These are phyloP conservation scores for Solanum commersonii DNA, from an alignment of 257 asterid species.

Conservation along the genomic window DNA sequence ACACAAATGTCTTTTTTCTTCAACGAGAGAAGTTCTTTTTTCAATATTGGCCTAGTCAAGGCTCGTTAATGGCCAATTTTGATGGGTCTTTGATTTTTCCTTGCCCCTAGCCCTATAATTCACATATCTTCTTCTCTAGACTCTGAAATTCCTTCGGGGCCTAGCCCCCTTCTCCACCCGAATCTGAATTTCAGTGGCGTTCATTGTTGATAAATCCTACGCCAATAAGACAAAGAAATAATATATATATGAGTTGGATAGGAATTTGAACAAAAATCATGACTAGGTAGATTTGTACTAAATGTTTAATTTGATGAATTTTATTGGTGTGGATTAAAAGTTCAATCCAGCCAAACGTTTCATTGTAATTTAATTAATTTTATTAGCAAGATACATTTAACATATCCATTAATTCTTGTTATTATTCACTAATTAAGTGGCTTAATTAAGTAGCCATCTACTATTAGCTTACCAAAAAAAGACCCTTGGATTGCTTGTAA, in stretches of 20 bases:
- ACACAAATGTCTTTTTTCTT: neutral
- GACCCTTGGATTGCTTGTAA: neutral
- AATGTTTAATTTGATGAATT: neutral
- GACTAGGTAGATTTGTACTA: neutral
- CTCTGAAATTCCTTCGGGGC: neutral
- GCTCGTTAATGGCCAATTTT: too few species aligned
- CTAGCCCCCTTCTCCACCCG: neutral
- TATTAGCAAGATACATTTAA: neutral
- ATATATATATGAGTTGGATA: too few species aligned
- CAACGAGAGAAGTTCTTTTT: neutral
- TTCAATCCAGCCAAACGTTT: neutral
- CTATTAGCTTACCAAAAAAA: neutral
- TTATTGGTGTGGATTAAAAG: neutral
- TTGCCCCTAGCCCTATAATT: neutral
- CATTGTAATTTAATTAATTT: neutral
- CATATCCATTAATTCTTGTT: neutral
- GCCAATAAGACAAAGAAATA: neutral
- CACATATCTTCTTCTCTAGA: neutral
- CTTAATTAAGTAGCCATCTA: neutral
- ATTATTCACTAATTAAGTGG: neutral
- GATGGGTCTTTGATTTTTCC: neutral
- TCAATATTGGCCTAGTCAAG: neutral
- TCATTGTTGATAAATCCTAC: too few species aligned
- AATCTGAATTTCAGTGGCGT: too few species aligned
- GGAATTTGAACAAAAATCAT: neutral